Evolutionary conservation across 441 rosid genomes (phyloP).

Genomic region (Metrosideros polymorpha): DNA sequence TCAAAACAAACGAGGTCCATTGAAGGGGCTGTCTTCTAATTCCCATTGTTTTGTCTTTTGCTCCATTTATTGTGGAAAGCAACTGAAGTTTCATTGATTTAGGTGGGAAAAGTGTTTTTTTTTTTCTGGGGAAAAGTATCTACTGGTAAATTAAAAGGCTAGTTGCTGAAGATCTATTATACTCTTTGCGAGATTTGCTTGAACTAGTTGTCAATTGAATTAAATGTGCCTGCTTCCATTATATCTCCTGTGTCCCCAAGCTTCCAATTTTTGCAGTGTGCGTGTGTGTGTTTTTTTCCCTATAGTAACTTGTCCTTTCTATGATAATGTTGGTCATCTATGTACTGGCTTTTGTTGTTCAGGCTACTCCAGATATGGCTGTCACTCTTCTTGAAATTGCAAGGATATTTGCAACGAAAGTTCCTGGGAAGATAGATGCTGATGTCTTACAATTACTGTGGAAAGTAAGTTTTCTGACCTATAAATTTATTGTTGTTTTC

Average conservation of each 20-base stretch:
- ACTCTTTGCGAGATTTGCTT: not conserved
- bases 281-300: not conserved
- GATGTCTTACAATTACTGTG: conserved; percentile 95
- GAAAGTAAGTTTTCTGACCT: conserved; percentile 52
- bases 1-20: not conserved
- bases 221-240: not conserved
- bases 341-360: not conserved
- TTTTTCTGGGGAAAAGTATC: not conserved
- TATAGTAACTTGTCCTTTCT: not conserved
- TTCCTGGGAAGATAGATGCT: conserved; percentile 99
- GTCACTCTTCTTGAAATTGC: conserved; percentile 99
- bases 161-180: not conserved
- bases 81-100: not conserved
- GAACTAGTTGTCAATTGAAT: not conserved
- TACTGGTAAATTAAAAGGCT: not conserved
- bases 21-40: not conserved
- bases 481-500: not conserved
- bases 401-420: conserved; percentile 98
- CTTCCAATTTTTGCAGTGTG: not conserved
- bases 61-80: not conserved
- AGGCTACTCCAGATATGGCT: conserved; percentile 99
- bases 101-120: not conserved
- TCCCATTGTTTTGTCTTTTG: not conserved
- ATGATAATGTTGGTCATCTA: not conserved
- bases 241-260: not conserved